These are phyloP conservation scores for Paramecium sonneborni DNA, from an alignment of 73 alveolate species.

Conservation along the genomic window DNA sequence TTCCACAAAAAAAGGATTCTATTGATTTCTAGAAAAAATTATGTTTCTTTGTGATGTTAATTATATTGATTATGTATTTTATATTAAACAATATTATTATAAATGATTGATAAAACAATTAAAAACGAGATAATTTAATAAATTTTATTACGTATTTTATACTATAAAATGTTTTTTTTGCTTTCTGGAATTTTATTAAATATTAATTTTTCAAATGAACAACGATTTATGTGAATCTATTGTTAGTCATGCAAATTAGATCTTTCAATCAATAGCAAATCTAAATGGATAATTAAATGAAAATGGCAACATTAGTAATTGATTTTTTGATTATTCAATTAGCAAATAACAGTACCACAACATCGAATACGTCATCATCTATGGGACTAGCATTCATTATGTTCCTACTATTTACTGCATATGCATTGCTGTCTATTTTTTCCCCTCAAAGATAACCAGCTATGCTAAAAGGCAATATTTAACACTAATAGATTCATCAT, in stretches of 20 bases:
- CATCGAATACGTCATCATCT: not conserved
- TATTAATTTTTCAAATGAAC: not conserved
- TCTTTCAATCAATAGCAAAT: not conserved
- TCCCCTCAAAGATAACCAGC: not conserved
- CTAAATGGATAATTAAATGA: slow-evolving; percentile 2
- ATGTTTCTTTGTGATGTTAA: not conserved
- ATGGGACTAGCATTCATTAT: not conserved
- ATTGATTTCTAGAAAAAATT: not conserved
- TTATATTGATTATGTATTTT: not conserved
- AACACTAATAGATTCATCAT: not conserved
- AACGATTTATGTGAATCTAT: not conserved
- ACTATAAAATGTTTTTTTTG: not conserved
- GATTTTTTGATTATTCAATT: not conserved
- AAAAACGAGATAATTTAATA: not conserved
- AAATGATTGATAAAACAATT: not conserved
- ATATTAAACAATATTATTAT: not conserved
- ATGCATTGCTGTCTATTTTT: not conserved
- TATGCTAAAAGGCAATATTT: not conserved
- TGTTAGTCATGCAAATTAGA: not conserved
- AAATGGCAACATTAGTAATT: not conserved
- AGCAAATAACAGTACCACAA: not conserved
- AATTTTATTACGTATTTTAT: slow-evolving; percentile 14
- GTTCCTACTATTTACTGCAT: not conserved
- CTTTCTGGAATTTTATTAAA: not conserved
- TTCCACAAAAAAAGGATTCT: not conserved